These are phyloP conservation scores for Ogataea hybrid DNA, from an alignment of 1,139 yeast genomes.

Conservation along the genomic window DNA sequence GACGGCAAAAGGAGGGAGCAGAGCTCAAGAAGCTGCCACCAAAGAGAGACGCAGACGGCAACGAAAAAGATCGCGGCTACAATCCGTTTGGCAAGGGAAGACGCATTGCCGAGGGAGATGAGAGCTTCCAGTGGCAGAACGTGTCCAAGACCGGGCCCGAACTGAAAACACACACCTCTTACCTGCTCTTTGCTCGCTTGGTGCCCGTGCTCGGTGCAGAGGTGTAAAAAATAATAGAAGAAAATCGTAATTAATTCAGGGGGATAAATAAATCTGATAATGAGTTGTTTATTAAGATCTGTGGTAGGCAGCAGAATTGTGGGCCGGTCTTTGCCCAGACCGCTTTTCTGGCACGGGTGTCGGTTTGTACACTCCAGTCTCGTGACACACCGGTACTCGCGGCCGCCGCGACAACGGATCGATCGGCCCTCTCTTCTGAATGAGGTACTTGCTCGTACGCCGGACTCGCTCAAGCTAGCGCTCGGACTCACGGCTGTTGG, in stretches of 20 bases:
- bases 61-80: conserved; percentile 48
- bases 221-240: not conserved
- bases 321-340: not conserved
- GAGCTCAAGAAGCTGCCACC: conserved; percentile 36
- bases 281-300: not conserved
- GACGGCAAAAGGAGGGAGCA: conserved; percentile 71
- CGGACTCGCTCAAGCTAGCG: conserved; percentile 32
- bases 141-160: conserved; percentile 83
- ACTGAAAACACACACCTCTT: conserved; percentile 91
- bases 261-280: not conserved
- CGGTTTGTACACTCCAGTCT: conserved; percentile 9
- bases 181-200: conserved; percentile 80
- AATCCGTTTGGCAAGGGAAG: conserved; percentile 91
- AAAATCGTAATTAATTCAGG: not conserved
- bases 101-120: conserved; percentile 85
- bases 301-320: not conserved
- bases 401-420: conserved; percentile 25
- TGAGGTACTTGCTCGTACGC: conserved; percentile 25
- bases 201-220: conserved; percentile 20
- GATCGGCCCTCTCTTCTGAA: conserved; percentile 18
- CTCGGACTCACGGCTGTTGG: conserved; percentile 30
- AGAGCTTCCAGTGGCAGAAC: conserved; percentile 71
- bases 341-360: not conserved
- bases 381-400: conserved; percentile 8
- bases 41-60: conserved; percentile 17